Base-by-base conservation (phyloP, 202 grass and related monocot genomes). In the Bolboschoenoplectus hybrid region DNA sequence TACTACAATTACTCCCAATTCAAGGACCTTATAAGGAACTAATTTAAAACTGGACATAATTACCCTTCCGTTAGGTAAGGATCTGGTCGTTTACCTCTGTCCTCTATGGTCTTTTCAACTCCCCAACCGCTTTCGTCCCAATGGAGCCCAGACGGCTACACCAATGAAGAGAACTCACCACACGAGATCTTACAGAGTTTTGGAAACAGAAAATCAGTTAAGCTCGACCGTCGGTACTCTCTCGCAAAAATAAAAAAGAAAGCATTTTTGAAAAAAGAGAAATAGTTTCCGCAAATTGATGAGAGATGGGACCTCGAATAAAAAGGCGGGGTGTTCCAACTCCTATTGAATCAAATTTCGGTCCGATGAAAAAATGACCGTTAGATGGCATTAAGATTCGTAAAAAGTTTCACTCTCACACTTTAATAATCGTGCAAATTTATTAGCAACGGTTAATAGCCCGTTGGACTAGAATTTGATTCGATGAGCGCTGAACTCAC, bases 271-370 rank as follows among this genome's bases (percentile, higher is more conserved):
- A 74, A 74, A 44, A 49, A 74, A 16, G 49, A 76, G 49, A 7
- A 55, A 77, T 55, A 77, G 14, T 36, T 77, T 50, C 2, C 50
- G 17, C 74, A 77, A 17, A 80, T 57, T 80, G 75, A 80, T 43
- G 14, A 60, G 52, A 60, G 14, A 80, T 57, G 36, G 36, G 51
- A 43, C 14, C 6, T 39, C 20, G 19, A 69, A 67, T 26, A 0
- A 26, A 26, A 26, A 26, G 26, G 26, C 26, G 26, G 26, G 26
- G 26, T 26, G 26, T 26, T 26, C 26, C 26, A 26, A 26, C 26
- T 26, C 26, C 26, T 26, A 26, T 26, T 26, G 26, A 0, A 26
- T 26, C 0, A 26, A 26, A 26, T 26, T 26, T 26, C 26, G 0
- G 26, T 26, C 26, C 26, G 26, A 26, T 26, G 26, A 26, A 26